A percentile compares a stretch with the other conserved stretches of the same genome.
Conservation (phyloP, 768 basidiomycete species). For the Grammothele lineata region DNA sequence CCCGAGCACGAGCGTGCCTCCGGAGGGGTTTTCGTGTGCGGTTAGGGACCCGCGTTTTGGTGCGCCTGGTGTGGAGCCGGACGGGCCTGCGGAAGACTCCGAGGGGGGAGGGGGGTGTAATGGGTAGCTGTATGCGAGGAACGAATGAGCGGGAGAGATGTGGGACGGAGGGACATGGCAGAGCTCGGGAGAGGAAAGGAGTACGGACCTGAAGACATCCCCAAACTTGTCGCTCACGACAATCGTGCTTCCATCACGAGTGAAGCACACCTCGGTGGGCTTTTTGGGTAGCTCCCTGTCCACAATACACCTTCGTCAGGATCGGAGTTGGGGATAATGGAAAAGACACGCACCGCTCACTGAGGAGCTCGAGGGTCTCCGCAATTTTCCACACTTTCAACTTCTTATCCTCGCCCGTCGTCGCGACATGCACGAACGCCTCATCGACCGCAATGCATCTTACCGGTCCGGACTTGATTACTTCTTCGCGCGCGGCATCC, state of each 20-base stretch:
- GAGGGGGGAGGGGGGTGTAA: conserved; percentile 33
- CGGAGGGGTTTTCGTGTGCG: conserved; percentile 68
- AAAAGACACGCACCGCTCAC: conserved; percentile 47
- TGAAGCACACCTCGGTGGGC: conserved; percentile 66
- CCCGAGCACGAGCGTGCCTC: conserved; percentile 72
- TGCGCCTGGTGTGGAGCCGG: conserved; percentile 7
- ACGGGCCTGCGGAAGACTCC: neutral
- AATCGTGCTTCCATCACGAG: conserved; percentile 56
- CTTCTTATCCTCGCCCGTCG: conserved; percentile 75
- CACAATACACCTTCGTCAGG: conserved; percentile 2
- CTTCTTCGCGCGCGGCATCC: conserved; percentile 26
- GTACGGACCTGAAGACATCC: conserved; percentile 73
- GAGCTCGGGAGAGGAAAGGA: neutral
- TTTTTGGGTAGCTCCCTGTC: conserved; percentile 79
- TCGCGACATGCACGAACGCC: conserved; percentile 47
- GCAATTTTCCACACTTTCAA: conserved; percentile 68
- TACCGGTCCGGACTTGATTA: conserved; percentile 51
- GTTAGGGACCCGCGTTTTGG: conserved; percentile 34
- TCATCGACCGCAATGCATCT: conserved; percentile 52
- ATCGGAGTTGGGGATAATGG: neutral
- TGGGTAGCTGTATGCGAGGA: conserved; percentile 46
- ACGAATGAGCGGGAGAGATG: too few species aligned
- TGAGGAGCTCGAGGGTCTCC: conserved; percentile 50
- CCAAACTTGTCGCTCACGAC: conserved; percentile 93
- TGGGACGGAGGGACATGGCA: neutral